A percentile compares a stretch with the other conserved stretches of the same genome.
Conservation (phyloP, 305 asterid species). For the Solanum chacoense region DNA sequence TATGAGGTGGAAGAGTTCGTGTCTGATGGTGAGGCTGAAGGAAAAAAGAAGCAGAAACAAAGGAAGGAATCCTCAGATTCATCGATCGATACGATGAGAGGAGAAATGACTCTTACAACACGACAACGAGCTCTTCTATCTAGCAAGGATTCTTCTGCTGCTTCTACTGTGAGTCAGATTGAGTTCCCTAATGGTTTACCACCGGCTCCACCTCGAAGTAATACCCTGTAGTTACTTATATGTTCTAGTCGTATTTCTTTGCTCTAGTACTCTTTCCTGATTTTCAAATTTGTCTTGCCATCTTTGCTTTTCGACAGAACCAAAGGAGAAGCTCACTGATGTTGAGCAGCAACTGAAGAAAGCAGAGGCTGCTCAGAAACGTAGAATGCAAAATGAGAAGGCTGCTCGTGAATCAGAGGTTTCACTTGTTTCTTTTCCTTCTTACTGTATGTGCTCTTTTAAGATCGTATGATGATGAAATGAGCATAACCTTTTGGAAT, state of each 20-base stretch:
- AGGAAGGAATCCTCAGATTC: constrained; percentile 52
- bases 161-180: constrained; percentile 32
- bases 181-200: constrained; percentile 95
- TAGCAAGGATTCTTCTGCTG: constrained; percentile 43
- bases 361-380: constrained; percentile 88
- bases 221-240: constrained; percentile 11
- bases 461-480: neutral
- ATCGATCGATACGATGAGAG: constrained; percentile 59
- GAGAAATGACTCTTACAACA: constrained; percentile 73
- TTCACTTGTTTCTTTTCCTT: constrained; percentile 1
- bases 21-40: constrained; percentile 53
- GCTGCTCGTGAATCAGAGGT: constrained; percentile 97
- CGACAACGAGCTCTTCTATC: constrained; percentile 88
- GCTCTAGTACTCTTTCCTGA: neutral
- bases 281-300: constrained; percentile 5
- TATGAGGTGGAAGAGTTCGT: constrained; percentile 43
- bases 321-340: constrained; percentile 80
- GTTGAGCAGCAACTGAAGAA: constrained; percentile 94
- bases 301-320: constrained; percentile 35
- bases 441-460: neutral
- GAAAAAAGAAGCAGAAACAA: constrained; percentile 43
- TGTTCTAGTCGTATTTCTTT: neutral
- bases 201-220: constrained; percentile 85
- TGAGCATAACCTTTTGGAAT: constrained; percentile 5
- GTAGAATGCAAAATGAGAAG: constrained; percentile 81